Evolutionary conservation across 148 eudicot genomes (phyloP).

Genomic region (Chenopodium berlandieri): DNA sequence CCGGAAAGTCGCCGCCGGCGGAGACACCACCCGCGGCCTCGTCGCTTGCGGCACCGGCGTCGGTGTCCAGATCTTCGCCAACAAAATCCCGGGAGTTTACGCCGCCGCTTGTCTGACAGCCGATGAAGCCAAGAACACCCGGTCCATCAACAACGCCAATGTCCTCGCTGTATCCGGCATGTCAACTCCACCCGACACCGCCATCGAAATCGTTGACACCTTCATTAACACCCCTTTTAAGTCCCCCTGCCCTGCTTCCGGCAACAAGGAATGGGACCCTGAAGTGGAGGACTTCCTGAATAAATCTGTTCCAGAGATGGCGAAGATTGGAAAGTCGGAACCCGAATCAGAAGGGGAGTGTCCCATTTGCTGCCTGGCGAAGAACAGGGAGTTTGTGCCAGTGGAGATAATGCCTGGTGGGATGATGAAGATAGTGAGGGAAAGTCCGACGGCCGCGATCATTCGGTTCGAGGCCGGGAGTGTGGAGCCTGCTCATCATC

Average conservation of each 20-base stretch:
- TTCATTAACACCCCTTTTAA: slow-evolving; percentile 71
- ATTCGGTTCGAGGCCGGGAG: slow-evolving; percentile 74
- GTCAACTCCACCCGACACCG: slow-evolving; percentile 49
- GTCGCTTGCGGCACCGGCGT: slow-evolving; percentile 80
- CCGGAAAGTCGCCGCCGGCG: slow-evolving; percentile 45
- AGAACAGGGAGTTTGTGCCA: slow-evolving; percentile 50
- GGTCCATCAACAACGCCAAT: slow-evolving; percentile 83
- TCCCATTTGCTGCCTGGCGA: slow-evolving; percentile 55
- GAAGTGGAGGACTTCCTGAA: slow-evolving; percentile 61
- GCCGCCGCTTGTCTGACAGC: slow-evolving; percentile 62
- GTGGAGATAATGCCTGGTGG: slow-evolving; percentile 80
- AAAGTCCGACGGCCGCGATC: slow-evolving; percentile 75
- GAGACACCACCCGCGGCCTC: slow-evolving; percentile 45
- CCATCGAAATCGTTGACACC: slow-evolving; percentile 51
- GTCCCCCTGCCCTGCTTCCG: slow-evolving; percentile 78
- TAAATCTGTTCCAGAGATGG: slow-evolving; percentile 53
- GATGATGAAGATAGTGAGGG: slow-evolving; percentile 78
- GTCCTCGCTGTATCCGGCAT: slow-evolving; percentile 78
- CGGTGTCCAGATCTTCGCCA: slow-evolving; percentile 84
- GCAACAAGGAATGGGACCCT: slow-evolving; percentile 52
- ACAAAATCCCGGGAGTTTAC: slow-evolving; percentile 71
- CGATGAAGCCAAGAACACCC: slow-evolving; percentile 60
- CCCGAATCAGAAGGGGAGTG: slow-evolving; percentile 25
- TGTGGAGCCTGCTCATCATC: slow-evolving; percentile 91
- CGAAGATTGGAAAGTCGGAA: slow-evolving; percentile 40